Base-by-base conservation (phyloP, 257 asterid species). In the Nemophila menziesii region DNA sequence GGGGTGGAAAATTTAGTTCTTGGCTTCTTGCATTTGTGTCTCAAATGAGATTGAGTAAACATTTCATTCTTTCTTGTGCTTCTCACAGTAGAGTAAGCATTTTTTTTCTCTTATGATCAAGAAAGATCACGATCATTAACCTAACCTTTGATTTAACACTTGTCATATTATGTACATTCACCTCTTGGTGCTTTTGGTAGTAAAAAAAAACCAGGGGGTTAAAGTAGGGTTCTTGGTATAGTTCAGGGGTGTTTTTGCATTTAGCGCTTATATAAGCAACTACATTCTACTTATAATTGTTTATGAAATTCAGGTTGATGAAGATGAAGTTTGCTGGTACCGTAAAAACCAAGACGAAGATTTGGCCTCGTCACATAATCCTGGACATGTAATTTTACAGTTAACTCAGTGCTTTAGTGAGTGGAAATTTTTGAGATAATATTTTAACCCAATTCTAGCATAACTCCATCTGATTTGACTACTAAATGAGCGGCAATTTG, bases 351-450 rank as follows among this genome's bases (percentile, higher is more conserved):
- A 59, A 14, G 73, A 65, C 49, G 81, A 66, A 61, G 74, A 62
- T 44, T 47, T 79, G 48, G 69, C 67, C 50, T 61, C 73, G 71
- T 72, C 74, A 37, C 69, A 52, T 55, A 62, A 52, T 75, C 70
- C 86, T 73, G 70, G 83, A 64, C 81, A 73, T 73, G 63, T 77
- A 75, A 75, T 75, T 61, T 69, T 92, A 66, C 84, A 75, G 60
- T 71, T 79, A 67, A 68, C 89, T 71, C 93, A 61, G 72, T 77
- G 86, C 63, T 73, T 82, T 64, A 66, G 94, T 82, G 92, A 79
- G 94, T 82, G 51, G 55, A 69, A 52, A 49, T 44, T 46, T 16
- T 59, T 60, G 36, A n/a, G n/a, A 29, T 54, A 41, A 39, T 49
- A 48, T 29, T 55, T 46, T 36, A 45, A 17, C 11, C 39, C 36